Conservation (phyloP, 805 yeast genomes). For the Nakazawaea molendinolei region DNA sequence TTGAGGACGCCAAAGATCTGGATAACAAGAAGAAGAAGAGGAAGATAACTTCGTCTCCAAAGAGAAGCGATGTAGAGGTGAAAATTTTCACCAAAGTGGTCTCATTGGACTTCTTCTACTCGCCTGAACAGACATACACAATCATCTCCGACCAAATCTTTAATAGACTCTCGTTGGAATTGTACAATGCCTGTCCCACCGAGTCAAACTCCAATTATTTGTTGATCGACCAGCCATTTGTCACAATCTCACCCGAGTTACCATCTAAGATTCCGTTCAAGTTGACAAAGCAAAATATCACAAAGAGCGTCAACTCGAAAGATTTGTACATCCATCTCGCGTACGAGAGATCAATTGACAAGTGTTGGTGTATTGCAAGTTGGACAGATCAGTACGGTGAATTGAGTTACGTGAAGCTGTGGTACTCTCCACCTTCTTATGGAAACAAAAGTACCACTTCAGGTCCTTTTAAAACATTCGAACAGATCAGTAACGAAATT, state of each 20-base stretch:
- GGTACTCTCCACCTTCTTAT: slow-evolving; percentile 35
- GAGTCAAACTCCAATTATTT: not conserved
- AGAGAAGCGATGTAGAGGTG: slow-evolving; percentile 8
- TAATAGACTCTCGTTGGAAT: slow-evolving; percentile 39
- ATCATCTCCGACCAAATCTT: slow-evolving; percentile 28
- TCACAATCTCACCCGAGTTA: slow-evolving; percentile 32
- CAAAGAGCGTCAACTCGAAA: slow-evolving; percentile 40
- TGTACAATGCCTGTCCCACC: slow-evolving; percentile 53
- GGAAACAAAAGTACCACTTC: slow-evolving; percentile 6
- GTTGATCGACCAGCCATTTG: slow-evolving; percentile 25
- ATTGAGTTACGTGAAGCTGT: slow-evolving; percentile 53
- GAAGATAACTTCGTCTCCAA: slow-evolving; percentile 13
- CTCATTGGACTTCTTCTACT: slow-evolving; percentile 32
- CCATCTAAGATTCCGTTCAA: slow-evolving; percentile 38
- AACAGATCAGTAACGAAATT: slow-evolving; percentile 56
- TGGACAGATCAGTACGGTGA: slow-evolving; percentile 86
- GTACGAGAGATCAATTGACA: slow-evolving; percentile 75
- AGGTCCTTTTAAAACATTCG: slow-evolving; percentile 27
- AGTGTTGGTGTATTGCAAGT: slow-evolving; percentile 78
- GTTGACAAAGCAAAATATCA: slow-evolving; percentile 30
- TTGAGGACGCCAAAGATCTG: slow-evolving; percentile 13
- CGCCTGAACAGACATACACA: slow-evolving; percentile 26
- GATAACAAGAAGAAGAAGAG: slow-evolving; percentile 20
- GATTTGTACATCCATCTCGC: slow-evolving; percentile 82
- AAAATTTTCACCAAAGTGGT: slow-evolving; percentile 30